These are phyloP conservation scores for Scenedesmus sp. DNA, from an alignment of 163 green algal species.

Conservation along the genomic window DNA sequence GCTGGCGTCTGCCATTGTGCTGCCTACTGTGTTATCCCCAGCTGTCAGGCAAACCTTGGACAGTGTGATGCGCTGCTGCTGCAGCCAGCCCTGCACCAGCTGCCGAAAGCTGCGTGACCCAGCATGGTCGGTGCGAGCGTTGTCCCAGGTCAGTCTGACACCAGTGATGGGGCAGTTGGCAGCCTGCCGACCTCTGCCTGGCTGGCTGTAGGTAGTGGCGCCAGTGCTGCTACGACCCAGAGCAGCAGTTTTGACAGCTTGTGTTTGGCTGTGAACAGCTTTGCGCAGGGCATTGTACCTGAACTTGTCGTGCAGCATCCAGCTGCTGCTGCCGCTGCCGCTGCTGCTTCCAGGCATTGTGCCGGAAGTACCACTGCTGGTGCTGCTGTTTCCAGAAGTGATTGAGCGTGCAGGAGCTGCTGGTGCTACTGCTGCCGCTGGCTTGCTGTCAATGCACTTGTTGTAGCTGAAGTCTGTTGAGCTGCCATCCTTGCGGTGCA, in stretches of 20 bases:
- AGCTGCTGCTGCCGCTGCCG: not conserved
- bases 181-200: too few species aligned
- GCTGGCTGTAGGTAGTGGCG: too few species aligned
- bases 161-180: not conserved
- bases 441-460: not conserved
- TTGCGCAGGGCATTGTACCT: not conserved
- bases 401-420: not conserved
- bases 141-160: not conserved
- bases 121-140: not conserved
- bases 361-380: not conserved
- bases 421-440: not conserved
- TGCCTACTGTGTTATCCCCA: not conserved
- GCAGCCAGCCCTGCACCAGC: not conserved
- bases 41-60: not conserved
- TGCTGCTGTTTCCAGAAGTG: not conserved
- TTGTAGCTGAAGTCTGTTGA: not conserved
- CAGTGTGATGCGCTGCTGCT: not conserved
- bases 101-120: not conserved
- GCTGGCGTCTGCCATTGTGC: not conserved
- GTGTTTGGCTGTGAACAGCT: not conserved
- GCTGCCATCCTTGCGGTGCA: not conserved
- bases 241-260: not conserved
- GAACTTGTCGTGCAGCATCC: not conserved
- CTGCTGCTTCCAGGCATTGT: not conserved
- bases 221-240: not conserved